A percentile compares a stretch with the other conserved stretches of the same genome.
Conservation (phyloP, 2,329 filamentous ascomycete genomes). For the Trichoderma koningiopsis region DNA sequence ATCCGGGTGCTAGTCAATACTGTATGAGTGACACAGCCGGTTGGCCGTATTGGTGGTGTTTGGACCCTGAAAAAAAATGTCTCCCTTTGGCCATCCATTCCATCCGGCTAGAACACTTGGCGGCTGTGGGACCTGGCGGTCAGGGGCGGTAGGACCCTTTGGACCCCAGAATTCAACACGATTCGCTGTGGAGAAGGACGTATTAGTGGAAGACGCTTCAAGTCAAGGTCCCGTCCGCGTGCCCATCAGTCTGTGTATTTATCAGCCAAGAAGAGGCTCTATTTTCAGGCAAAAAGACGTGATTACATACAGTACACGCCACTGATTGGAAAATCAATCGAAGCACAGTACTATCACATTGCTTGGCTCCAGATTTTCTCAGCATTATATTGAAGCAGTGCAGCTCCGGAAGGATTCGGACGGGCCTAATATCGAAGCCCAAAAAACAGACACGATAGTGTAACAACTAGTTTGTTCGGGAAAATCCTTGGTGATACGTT, state of each 20-base stretch:
- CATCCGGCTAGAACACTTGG: constrained; percentile 18
- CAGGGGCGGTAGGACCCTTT: constrained; percentile 15
- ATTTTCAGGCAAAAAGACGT: not conserved
- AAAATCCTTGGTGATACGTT: not conserved
- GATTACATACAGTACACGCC: constrained; percentile 13
- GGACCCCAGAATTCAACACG: constrained; percentile 21
- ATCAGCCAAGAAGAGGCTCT: constrained; percentile 15
- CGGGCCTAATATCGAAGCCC: not conserved
- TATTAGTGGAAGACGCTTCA: not conserved
- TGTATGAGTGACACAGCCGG: not conserved
- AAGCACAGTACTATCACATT: not conserved
- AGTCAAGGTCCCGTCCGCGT: not conserved
- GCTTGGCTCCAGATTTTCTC: not conserved
- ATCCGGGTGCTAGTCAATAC: not conserved
- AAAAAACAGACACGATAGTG: not conserved
- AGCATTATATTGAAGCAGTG: not conserved
- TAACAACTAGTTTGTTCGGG: not conserved
- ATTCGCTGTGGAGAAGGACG: constrained; percentile 5
- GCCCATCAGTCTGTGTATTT: constrained; percentile 1
- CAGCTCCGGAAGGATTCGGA: not conserved
- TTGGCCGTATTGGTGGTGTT: not conserved
- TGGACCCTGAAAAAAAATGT: constrained; percentile 15
- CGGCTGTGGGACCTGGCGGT: constrained; percentile 3
- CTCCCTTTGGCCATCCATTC: constrained; percentile 3
- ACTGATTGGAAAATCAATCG: not conserved